Percentiles rank a stretch among this genome's conserved stretches.
These are phyloP conservation scores for Pichia insulana DNA, from an alignment of 805 yeast genomes.

Conservation along the genomic window DNA sequence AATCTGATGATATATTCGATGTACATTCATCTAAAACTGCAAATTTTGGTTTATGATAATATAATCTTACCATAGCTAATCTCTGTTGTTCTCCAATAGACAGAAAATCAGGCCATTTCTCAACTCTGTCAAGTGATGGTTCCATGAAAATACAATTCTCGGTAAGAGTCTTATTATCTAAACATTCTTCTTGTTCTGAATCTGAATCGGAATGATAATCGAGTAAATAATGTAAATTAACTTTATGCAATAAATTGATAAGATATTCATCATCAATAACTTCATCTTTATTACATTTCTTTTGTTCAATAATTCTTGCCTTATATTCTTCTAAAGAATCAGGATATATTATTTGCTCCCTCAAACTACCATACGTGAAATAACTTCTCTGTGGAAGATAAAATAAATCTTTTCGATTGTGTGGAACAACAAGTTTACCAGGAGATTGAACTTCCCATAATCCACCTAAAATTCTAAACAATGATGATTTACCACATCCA, in stretches of 20 bases:
- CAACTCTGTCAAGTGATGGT: slow-evolving; percentile 52
- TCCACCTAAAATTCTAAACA: slow-evolving; percentile 86
- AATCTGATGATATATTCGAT: slow-evolving; percentile 82
- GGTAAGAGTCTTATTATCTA: slow-evolving; percentile 12
- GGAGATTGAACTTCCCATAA: slow-evolving; percentile 72
- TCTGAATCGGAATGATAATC: slow-evolving; percentile 25
- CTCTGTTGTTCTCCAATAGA: slow-evolving; percentile 91
- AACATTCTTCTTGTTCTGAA: slow-evolving; percentile 2
- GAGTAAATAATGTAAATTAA: slow-evolving; percentile 52
- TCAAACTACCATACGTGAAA: slow-evolving; percentile 67
- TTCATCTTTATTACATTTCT: slow-evolving; percentile 6
- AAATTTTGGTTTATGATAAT: slow-evolving; percentile 84
- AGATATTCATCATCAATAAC: slow-evolving; percentile 41
- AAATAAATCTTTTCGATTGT: slow-evolving; percentile 57
- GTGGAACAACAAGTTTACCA: slow-evolving; percentile 55
- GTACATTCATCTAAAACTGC: slow-evolving; percentile 96
- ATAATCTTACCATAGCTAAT: slow-evolving; percentile 86
- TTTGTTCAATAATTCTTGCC: slow-evolving; percentile 28
- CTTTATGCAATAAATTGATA: slow-evolving; percentile 42
- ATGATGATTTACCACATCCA: slow-evolving; percentile 92
- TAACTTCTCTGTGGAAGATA: slow-evolving; percentile 92
- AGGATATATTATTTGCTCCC: slow-evolving; percentile 88
- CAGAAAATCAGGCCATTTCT: slow-evolving; percentile 84
- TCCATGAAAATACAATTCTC: slow-evolving; percentile 13
- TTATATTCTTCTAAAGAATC: slow-evolving; percentile 53